Percentiles rank a stretch among this genome's conserved stretches.
phyloP scores from a whole-genome alignment of 495 filamentous ascomycete genomes.

The Penicillium salamii region DNA sequence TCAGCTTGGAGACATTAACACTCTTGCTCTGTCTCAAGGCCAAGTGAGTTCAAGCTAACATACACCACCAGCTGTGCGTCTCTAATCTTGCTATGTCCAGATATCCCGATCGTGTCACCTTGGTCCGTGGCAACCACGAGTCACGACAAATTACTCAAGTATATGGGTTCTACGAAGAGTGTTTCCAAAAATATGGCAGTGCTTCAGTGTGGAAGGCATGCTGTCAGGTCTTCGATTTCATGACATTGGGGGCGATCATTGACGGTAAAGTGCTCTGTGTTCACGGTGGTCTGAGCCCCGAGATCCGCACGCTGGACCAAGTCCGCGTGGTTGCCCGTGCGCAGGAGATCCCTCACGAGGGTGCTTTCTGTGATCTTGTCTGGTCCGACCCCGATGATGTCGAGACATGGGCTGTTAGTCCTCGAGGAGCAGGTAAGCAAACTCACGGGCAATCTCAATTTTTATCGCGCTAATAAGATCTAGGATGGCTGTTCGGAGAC shows the following conservation, averaged over 20 bases:
- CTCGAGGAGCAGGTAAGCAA: constrained; percentile 71
- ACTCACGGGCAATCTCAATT: too few species aligned
- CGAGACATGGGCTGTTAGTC: constrained; percentile 95
- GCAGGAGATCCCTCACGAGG: constrained; percentile 97
- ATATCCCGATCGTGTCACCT: constrained; percentile 90
- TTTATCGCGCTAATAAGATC: background rate
- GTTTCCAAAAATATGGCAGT: constrained; percentile 96
- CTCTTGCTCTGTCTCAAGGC: constrained; percentile 94
- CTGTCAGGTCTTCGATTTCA: constrained; percentile 98
- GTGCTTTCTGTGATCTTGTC: constrained; percentile 95
- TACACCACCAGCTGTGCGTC: background rate
- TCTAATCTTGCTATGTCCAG: constrained; percentile 40
- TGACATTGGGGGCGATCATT: constrained; percentile 92
- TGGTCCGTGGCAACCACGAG: constrained; percentile 96
- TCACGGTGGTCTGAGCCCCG: constrained; percentile 92
- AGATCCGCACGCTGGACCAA: constrained; percentile 95
- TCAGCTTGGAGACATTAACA: constrained; percentile 95
- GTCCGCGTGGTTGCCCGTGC: constrained; percentile 95
- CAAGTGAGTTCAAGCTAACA: constrained; percentile 58
- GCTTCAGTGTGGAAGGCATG: constrained; percentile 99
- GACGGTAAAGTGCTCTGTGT: constrained; percentile 97
- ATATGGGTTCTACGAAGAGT: constrained; percentile 98
- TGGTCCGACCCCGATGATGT: constrained; percentile 99
- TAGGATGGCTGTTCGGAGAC: constrained; percentile 91
- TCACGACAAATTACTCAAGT: constrained; percentile 98